A percentile compares a stretch with the other conserved stretches of the same genome.
Conservation (phyloP, 1,284 basidiomycete genomes). For the Wolfiporia cocos region DNA sequence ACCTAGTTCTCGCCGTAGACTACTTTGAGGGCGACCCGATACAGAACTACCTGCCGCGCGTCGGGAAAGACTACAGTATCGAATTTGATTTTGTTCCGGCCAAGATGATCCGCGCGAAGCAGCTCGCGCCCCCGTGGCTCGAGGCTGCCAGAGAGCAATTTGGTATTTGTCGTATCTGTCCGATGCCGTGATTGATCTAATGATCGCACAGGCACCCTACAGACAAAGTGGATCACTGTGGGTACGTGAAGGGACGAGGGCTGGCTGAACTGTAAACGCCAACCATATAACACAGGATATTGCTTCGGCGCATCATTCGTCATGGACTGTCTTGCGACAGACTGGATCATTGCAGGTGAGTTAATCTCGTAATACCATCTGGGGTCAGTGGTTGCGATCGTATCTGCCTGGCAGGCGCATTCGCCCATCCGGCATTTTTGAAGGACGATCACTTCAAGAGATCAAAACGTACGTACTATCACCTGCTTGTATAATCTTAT, state of each 20-base stretch:
- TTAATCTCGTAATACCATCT: background rate
- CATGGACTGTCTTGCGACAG: conserved; percentile 36
- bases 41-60: conserved; percentile 28
- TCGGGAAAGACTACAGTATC: conserved; percentile 30
- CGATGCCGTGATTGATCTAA: background rate
- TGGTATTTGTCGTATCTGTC: conserved; percentile 19
- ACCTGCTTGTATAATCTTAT: too few relatives aligned
- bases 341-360: conserved; percentile 42
- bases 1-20: conserved; percentile 45
- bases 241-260: conserved; percentile 23
- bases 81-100: conserved; percentile 32
- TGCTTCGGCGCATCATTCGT: conserved; percentile 53
- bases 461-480: too few relatives aligned
- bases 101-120: conserved; percentile 27
- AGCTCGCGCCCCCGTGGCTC: conserved; percentile 42
- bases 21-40: conserved; percentile 52
- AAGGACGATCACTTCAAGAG: conserved; percentile 40
- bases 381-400: background rate
- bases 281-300: conserved; percentile 32
- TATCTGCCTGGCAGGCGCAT: conserved; percentile 32
- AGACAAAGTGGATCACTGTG: conserved; percentile 29
- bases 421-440: conserved; percentile 50
- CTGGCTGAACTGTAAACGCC: background rate
- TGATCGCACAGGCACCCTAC: conserved; percentile 6
- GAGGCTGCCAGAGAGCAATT: conserved; percentile 39